phyloP scores from a whole-genome alignment of 495 filamentous ascomycete genomes.

The Zalerion maritima region DNA sequence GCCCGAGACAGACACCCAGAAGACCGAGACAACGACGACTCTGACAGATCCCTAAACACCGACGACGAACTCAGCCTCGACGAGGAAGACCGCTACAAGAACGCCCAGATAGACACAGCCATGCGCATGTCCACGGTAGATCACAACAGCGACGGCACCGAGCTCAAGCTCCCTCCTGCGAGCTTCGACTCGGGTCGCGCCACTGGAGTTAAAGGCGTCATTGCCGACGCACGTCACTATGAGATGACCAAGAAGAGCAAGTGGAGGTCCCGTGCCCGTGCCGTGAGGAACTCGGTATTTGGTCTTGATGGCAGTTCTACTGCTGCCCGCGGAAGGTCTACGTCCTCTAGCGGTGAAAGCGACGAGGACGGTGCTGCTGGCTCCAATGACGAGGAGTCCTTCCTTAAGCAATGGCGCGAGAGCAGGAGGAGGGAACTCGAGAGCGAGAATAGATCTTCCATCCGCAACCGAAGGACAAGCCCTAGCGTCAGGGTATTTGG shows the following conservation, averaged over 20 bases:
- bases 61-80: slow-evolving; percentile 26
- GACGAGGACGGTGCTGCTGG: slow-evolving; percentile 31
- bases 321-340: no score
- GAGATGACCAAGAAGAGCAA: slow-evolving; percentile 64
- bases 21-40: slow-evolving; percentile 34
- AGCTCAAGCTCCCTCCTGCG: slow-evolving; percentile 40
- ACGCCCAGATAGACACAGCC: slow-evolving; percentile 42
- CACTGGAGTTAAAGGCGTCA: slow-evolving; percentile 97
- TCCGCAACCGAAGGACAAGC: slow-evolving; percentile 44
- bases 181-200: slow-evolving; percentile 56
- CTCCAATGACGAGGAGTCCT: slow-evolving; percentile 59
- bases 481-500: slow-evolving; percentile 67
- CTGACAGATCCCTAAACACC: slow-evolving; percentile 31
- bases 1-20: slow-evolving; percentile 35
- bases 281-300: slow-evolving; percentile 31
- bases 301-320: slow-evolving; percentile 20
- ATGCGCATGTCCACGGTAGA: slow-evolving; percentile 42
- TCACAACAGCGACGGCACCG: slow-evolving; percentile 32
- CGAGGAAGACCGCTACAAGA: slow-evolving; percentile 41
- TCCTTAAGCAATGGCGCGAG: slow-evolving; percentile 71
- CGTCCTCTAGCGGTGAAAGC: slow-evolving; percentile 32
- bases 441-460: slow-evolving; percentile 20
- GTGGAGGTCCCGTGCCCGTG: slow-evolving; percentile 31
- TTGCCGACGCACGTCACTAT: slow-evolving; percentile 85
- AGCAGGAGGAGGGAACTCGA: slow-evolving; percentile 65